These are phyloP conservation scores for Backusella australiensis DNA, from an alignment of 192 early-diverging fungal species.

Conservation along the genomic window DNA sequence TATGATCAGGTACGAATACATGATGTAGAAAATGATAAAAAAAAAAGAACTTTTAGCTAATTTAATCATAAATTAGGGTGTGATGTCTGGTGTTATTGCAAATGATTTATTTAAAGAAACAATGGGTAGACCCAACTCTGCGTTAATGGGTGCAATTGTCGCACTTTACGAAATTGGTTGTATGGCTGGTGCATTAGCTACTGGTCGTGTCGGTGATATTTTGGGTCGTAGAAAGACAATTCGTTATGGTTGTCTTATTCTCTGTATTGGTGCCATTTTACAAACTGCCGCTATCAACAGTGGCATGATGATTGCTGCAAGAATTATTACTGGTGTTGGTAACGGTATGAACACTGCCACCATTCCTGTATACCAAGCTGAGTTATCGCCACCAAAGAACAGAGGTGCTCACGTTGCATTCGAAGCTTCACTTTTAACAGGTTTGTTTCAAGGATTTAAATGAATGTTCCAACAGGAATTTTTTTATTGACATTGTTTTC, in stretches of 20 bases:
- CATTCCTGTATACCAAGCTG: conserved; percentile 34
- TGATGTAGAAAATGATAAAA: not conserved
- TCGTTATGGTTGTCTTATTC: conserved; percentile 31
- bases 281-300: conserved; percentile 26
- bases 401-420: conserved; percentile 36
- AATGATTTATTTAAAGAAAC: conserved; percentile 18
- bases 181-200: conserved; percentile 33
- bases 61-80: conserved; percentile 16
- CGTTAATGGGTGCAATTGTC: conserved; percentile 34
- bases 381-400: conserved; percentile 33
- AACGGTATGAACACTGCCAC: conserved; percentile 38
- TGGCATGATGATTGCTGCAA: conserved; percentile 36
- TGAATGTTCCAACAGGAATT: not conserved
- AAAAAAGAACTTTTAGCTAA: not conserved
- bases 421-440: conserved; percentile 29
- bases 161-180: conserved; percentile 40
- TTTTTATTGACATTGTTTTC: not conserved
- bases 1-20: conserved; percentile 32
- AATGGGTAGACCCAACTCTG: conserved; percentile 28
- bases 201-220: conserved; percentile 25
- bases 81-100: conserved; percentile 35
- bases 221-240: conserved; percentile 35
- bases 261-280: conserved; percentile 28
- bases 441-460: not conserved
- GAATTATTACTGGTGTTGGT: conserved; percentile 40